Evolutionary conservation across 192 early-diverging fungal species (phyloP), one percentile per base, ranked within the genome.

Genomic region (Coemansia sp.): DNA sequence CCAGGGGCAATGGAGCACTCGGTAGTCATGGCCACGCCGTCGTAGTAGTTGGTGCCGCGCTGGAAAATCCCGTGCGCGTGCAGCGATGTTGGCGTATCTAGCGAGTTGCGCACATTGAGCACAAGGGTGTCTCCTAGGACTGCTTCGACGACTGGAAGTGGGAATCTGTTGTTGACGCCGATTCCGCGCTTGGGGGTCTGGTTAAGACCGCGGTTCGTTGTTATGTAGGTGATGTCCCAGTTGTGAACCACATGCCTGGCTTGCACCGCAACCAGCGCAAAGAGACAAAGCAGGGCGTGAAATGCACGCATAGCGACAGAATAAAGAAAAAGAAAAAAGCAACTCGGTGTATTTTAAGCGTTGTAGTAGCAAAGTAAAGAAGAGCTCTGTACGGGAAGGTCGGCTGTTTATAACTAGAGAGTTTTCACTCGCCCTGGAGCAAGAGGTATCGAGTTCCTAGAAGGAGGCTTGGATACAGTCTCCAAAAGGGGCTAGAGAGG

Each of bases 61-160:
- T 91, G 89, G 68, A 87, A 90, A 17, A 94, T 53, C 1, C 94
- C 94, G 68, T 96, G 94, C 1, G 82, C 64, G 77, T 91, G 93
- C 20, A 94, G 69, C 5, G 86, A 81, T 22, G 92, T 90, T 19
- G 87, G 80, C 43, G 76, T 69, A 60, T 87, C 76, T 22, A 91
- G 74, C 37, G 78, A 78, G 68, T 91, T 89, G 51, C 74, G 68
- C 45, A 85, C 74, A 37, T 82, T 85, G 45, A 82, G 56, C 35
- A 65, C 60, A 0, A 80, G 51, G 14, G 62, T 71, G 41, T 80
- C 77, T 37, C 77, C 77, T 1, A 63, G 49, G 6, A 22, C 32
- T 24, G 64, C 68, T 11, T 74, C 35, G 12, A 80, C 65, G 24
- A 69, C 62, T 1, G 77, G 77, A 25, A 80, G 53, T 0, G 77